Base-by-base conservation (phyloP, 108 stramenopile genomes). In the Epipyxis sp. region DNA sequence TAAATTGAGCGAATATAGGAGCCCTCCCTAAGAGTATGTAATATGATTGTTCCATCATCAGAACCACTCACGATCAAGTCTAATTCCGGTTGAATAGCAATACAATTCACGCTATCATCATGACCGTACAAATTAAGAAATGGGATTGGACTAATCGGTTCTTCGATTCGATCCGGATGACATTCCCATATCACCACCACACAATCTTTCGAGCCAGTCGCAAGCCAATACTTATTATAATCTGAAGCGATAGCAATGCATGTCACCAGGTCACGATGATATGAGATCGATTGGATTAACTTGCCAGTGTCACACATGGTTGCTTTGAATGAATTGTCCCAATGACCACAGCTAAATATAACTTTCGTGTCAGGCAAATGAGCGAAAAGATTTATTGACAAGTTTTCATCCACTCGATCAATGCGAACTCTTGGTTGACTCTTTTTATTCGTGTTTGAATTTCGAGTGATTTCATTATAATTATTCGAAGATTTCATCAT, bases 321-420 rank as follows among this genome's bases (percentile, higher is more conserved):
- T 3, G 34, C 71, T 42, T 74, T 74, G 50, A 74, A 74, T 3
- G 71, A 30, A 42, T 74, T 54, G 25, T 74, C 71, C 71, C 71
- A 74, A 42, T 74, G 71, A 3, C 71, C 71, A 37, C 71, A 74
- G 6, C 32, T 34, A 42, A 74, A 74, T 16, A 74, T 42, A 3
- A 74, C 10, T 32, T 65, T 65, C 61, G 34, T n/a, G n/a, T n/a
- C 29, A 13, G 40, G 40, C 65, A 37, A 37, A 37, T 20, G 20
- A 25, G 54, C 16, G 25, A 74, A 74, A 10, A 74, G 50, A 27
- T 74, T 37, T 6, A 30, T 30, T 16, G 13, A 35, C 50, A 74
- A 54, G 42, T 74, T 37, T 6, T 74, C 6, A 37, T 74, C 71
- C 6, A 74, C 71, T 42, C 71, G 6, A 57, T 57, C 54, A 20